phyloP scores from a whole-genome alignment of 1,284 basidiomycete genomes.

The Psilocybe mexicana region DNA sequence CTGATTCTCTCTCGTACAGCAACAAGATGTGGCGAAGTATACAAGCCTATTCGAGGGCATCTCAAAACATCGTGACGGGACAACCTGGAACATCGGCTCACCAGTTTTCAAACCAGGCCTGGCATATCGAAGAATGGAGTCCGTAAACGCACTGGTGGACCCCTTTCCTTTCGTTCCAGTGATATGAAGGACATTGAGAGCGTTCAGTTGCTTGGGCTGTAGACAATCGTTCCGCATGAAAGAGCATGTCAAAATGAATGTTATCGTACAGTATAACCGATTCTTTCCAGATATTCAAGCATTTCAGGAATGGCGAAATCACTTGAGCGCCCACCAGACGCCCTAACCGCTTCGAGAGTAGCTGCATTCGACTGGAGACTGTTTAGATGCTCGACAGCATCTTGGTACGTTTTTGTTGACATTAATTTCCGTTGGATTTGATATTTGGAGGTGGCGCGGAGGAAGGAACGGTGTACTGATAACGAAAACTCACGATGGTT shows the following conservation, averaged over 20 bases:
- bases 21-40: constrained; percentile 96
- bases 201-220: constrained; percentile 83
- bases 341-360: constrained; percentile 81
- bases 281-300: constrained; percentile 85
- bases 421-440: constrained; percentile 34
- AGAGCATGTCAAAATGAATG: constrained; percentile 4
- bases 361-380: constrained; percentile 94
- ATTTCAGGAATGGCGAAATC: constrained; percentile 85
- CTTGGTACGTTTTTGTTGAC: constrained; percentile 67
- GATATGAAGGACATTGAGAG: constrained; percentile 92
- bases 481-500: constrained; percentile 17
- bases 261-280: constrained; percentile 79
- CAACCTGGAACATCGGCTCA: constrained; percentile 30
- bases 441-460: constrained; percentile 13
- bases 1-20: constrained; percentile 96
- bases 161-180: constrained; percentile 99
- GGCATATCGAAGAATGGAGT: constrained; percentile 69
- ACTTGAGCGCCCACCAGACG: constrained; percentile 71
- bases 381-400: constrained; percentile 89
- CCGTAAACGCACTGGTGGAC: constrained; percentile 91
- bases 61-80: neutral
- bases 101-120: constrained; percentile 74
- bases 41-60: constrained; percentile 64
- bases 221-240: constrained; percentile 10
- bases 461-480: constrained; percentile 14